These are phyloP conservation scores for Basipetospora sp. DNA, from an alignment of 2,329 filamentous ascomycete species.

Conservation along the genomic window DNA sequence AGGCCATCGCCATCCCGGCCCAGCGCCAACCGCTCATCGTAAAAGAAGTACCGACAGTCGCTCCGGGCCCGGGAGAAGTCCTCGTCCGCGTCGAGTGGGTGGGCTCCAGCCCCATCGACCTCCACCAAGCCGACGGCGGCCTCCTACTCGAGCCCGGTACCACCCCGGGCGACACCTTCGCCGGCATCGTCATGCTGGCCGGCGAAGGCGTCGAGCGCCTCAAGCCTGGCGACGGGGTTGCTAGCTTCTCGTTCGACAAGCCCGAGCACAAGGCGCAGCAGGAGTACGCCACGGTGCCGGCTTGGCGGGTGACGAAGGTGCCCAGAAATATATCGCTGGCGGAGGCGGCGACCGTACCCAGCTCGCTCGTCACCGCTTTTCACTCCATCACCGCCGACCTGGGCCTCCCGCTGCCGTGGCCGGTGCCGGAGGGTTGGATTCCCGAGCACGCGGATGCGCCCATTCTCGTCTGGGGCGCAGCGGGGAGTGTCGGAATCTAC, in stretches of 20 bases:
- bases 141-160: conserved; percentile 37
- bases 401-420: conserved; percentile 40
- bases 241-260: conserved; percentile 36
- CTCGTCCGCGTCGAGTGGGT: conserved; percentile 42
- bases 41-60: conserved; percentile 32
- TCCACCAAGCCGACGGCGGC: conserved; percentile 47
- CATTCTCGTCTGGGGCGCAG: conserved; percentile 38
- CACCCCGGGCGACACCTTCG: conserved; percentile 34
- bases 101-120: conserved; percentile 44
- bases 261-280: conserved; percentile 38
- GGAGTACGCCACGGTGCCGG: conserved; percentile 36
- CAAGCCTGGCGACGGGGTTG: conserved; percentile 38
- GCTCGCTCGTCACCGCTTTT: conserved; percentile 38
- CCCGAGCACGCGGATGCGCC: conserved; percentile 21
- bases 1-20: conserved; percentile 46
- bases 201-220: conserved; percentile 30
- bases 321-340: conserved; percentile 25
- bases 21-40: conserved; percentile 37
- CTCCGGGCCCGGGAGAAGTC: conserved; percentile 31
- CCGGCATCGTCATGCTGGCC: conserved; percentile 37
- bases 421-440: conserved; percentile 28
- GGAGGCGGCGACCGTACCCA: conserved; percentile 37
- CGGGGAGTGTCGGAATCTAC: conserved; percentile 36
- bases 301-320: conserved; percentile 32
- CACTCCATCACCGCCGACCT: conserved; percentile 37